phyloP scores from a whole-genome alignment of 352 stramenopile species.

The Saprolegnia diclina region DNA sequence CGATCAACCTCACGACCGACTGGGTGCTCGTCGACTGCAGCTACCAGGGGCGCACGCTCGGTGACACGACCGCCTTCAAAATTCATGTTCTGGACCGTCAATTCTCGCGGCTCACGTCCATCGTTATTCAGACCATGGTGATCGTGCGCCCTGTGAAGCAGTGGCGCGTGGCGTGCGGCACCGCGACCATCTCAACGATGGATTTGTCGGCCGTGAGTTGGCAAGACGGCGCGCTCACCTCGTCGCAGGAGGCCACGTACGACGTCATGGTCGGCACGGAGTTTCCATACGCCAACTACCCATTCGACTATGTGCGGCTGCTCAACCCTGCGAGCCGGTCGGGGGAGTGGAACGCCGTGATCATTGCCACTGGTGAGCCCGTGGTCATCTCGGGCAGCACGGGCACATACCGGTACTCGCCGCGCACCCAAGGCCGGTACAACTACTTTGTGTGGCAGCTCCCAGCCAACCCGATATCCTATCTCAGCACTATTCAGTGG shows the following conservation, averaged over 20 bases:
- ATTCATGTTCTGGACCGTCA: not conserved
- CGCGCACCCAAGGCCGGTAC: conserved; percentile 1
- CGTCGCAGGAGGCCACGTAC: conserved; percentile 1
- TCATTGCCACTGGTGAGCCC: not conserved
- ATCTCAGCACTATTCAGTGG: not conserved
- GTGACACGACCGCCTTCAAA: not conserved
- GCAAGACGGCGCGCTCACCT: not conserved
- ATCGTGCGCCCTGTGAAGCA: not conserved
- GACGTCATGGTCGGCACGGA: not conserved
- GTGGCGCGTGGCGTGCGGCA: not conserved
- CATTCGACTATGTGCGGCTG: not conserved
- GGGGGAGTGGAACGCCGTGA: not conserved
- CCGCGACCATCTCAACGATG: not conserved
- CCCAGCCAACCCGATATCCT: not conserved
- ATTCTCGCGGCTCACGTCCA: not conserved
- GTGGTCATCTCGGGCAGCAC: not conserved
- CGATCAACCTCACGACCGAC: not conserved
- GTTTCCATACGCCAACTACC: not conserved
- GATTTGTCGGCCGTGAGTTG: not conserved
- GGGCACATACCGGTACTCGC: not conserved
- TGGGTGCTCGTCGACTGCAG: not conserved
- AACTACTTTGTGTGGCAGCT: conserved; percentile 11
- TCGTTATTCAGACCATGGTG: not conserved
- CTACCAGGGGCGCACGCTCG: not conserved
- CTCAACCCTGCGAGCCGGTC: not conserved